These are phyloP conservation scores for Globisporangium polare DNA, from an alignment of 352 stramenopile genomes.

Conservation along the genomic window DNA sequence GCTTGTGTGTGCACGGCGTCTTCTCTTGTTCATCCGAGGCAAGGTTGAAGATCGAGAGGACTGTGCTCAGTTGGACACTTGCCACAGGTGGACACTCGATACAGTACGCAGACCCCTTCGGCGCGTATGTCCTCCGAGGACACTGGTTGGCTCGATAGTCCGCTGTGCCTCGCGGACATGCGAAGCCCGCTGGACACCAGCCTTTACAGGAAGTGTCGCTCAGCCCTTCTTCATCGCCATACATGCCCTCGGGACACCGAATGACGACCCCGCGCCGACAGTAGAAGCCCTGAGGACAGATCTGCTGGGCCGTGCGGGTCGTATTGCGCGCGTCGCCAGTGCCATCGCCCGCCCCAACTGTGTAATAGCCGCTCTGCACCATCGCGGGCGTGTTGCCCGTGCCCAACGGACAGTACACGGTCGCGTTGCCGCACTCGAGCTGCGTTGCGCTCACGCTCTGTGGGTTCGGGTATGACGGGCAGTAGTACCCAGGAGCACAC, in stretches of 20 bases:
- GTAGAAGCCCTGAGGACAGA: constrained; percentile 63
- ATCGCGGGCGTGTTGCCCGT: constrained; percentile 41
- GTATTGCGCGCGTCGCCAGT: constrained; percentile 39
- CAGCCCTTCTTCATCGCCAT: constrained; percentile 43
- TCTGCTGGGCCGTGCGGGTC: constrained; percentile 42
- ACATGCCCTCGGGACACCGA: constrained; percentile 64
- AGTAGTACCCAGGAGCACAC: constrained; percentile 66
- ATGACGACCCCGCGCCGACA: constrained; percentile 68
- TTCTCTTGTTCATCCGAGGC: constrained; percentile 14
- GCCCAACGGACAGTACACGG: constrained; percentile 52
- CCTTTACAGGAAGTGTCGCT: constrained; percentile 48
- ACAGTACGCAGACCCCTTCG: constrained; percentile 35
- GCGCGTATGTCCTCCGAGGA: constrained; percentile 37
- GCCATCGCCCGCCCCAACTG: constrained; percentile 33
- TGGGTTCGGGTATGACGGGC: constrained; percentile 49
- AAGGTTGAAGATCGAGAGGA: constrained; percentile 24
- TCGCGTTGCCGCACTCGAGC: constrained; percentile 43
- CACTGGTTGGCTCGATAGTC: constrained; percentile 44
- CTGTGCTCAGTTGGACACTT: constrained; percentile 14
- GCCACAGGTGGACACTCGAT: constrained; percentile 35
- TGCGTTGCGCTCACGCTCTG: constrained; percentile 42
- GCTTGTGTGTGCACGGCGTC: constrained; percentile 28
- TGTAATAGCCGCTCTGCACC: constrained; percentile 52
- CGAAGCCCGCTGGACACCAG: constrained; percentile 67
- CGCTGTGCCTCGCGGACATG: constrained; percentile 51